A percentile compares a stretch with the other conserved stretches of the same genome.
These are phyloP conservation scores for Lyophyllum semitale DNA, from an alignment of 768 basidiomycete genomes.

Conservation along the genomic window DNA sequence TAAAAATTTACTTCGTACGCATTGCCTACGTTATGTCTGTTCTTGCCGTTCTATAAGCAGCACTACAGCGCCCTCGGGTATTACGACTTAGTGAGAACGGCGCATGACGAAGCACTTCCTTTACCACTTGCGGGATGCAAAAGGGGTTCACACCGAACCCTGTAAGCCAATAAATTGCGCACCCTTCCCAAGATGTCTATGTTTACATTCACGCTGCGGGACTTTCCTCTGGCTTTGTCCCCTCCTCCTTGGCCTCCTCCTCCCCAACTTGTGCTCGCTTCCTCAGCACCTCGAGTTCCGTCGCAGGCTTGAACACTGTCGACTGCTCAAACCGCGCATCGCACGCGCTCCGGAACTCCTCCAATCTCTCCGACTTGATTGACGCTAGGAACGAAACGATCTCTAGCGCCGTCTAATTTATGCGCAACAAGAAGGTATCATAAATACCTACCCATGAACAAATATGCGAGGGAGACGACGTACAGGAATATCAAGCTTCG, in stretches of 20 bases:
- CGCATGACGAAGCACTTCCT: too few species aligned
- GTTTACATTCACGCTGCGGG: conserved; percentile 3
- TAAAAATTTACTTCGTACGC: too few species aligned
- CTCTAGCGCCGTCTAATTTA: conserved; percentile 51
- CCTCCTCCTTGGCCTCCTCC: conserved; percentile 12
- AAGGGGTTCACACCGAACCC: too few species aligned
- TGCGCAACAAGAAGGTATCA: neutral
- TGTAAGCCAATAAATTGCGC: neutral
- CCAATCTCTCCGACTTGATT: conserved; percentile 51
- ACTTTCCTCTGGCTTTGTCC: conserved; percentile 10
- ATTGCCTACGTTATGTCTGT: too few species aligned
- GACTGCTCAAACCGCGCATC: conserved; percentile 58
- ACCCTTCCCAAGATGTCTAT: neutral
- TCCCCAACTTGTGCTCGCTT: conserved; percentile 20
- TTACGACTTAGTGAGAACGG: too few species aligned
- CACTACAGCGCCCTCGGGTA: too few species aligned
- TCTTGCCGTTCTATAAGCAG: too few species aligned
- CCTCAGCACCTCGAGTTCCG: conserved; percentile 49
- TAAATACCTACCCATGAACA: too few species aligned
- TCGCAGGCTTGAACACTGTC: conserved; percentile 61
- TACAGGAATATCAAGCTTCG: conserved; percentile 51
- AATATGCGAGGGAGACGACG: neutral
- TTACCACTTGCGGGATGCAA: too few species aligned
- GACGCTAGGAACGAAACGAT: conserved; percentile 50
- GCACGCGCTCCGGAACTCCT: conserved; percentile 63